phyloP scores from a whole-genome alignment of 2,329 filamentous ascomycete species.

The Aspergillus spinulosporus region DNA sequence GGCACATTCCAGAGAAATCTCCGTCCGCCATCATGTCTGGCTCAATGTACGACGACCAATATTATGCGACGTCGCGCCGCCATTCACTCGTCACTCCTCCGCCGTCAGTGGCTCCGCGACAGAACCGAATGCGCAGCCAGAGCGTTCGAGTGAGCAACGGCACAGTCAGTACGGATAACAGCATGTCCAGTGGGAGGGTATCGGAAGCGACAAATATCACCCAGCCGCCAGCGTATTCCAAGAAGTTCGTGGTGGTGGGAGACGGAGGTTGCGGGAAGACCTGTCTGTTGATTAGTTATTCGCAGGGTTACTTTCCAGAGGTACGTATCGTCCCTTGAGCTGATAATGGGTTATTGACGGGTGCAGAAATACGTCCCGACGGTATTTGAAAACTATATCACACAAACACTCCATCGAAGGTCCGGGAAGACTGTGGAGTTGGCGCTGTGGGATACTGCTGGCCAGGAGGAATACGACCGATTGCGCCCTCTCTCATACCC shows the following conservation, averaged over 20 bases:
- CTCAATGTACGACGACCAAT: constrained; percentile 45
- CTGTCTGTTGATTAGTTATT: constrained; percentile 96
- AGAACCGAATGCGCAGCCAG: constrained; percentile 53
- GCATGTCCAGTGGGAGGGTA: constrained; percentile 69
- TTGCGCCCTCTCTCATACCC: constrained; percentile 94
- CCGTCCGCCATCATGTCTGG: constrained; percentile 32
- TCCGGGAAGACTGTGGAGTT: constrained; percentile 95
- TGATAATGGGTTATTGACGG: constrained; percentile 7
- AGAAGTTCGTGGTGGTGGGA: constrained; percentile 98
- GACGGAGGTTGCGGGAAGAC: constrained; percentile 99
- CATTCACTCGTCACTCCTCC: constrained; percentile 52
- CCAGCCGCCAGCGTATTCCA: constrained; percentile 88
- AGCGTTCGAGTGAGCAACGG: constrained; percentile 77
- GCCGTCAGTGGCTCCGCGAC: constrained; percentile 43
- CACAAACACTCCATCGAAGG: constrained; percentile 82
- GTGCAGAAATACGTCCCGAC: constrained; percentile 97
- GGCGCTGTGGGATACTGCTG: constrained; percentile 96
- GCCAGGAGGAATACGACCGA: constrained; percentile 97
- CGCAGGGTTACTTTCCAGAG: constrained; percentile 98
- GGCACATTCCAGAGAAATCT: constrained; percentile 26
- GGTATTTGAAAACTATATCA: constrained; percentile 99
- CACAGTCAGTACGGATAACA: constrained; percentile 82
- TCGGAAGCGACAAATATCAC: constrained; percentile 82
- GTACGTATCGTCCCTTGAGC: constrained; percentile 52
- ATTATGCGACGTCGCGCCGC: constrained; percentile 58